Conservation (phyloP, 2,329 filamentous ascomycete genomes). For the Ophiocordyceps robertsii region DNA sequence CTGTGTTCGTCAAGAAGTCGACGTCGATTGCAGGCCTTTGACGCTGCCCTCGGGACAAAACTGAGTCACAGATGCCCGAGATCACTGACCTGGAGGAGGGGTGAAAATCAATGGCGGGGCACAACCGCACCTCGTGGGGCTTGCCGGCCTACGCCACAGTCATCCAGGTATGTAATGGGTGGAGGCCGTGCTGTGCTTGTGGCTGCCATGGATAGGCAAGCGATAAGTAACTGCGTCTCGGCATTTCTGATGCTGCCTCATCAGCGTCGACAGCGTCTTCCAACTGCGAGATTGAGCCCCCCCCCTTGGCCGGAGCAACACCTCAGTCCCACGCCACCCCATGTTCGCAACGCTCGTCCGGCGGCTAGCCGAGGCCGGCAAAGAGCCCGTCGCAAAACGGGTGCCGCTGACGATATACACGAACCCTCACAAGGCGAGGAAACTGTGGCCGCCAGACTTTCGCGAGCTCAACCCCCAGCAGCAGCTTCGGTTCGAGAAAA, state of each 20-base stretch:
- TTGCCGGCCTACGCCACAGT: too few species aligned
- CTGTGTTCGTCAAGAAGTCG: background rate
- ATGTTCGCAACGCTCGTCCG: constrained; percentile 23
- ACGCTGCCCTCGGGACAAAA: constrained; percentile 8
- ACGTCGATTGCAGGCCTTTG: constrained; percentile 1
- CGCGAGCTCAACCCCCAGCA: constrained; percentile 54
- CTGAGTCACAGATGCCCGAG: constrained; percentile 16
- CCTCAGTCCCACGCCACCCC: background rate
- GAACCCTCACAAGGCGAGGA: constrained; percentile 53
- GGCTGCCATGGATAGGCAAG: too few species aligned
- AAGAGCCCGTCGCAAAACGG: constrained; percentile 12
- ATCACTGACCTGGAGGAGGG: too few species aligned
- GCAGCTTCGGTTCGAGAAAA: constrained; percentile 66
- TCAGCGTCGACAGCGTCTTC: too few species aligned
- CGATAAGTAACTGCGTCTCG: too few species aligned
- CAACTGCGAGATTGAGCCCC: too few species aligned
- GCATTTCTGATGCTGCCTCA: too few species aligned
- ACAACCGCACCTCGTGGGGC: constrained; percentile 1
- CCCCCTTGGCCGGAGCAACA: background rate
- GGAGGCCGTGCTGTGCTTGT: constrained; percentile 12
- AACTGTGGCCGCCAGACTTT: constrained; percentile 69
- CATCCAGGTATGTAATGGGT: background rate
- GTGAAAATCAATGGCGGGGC: constrained; percentile 23
- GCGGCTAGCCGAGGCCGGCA: constrained; percentile 19
- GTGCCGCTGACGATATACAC: constrained; percentile 21